Percentiles rank a stretch among this genome's conserved stretches.
These are phyloP conservation scores for Ophiocordyceps polyrhachis-furcata DNA, from an alignment of 2,329 filamentous ascomycete species.

Conservation along the genomic window DNA sequence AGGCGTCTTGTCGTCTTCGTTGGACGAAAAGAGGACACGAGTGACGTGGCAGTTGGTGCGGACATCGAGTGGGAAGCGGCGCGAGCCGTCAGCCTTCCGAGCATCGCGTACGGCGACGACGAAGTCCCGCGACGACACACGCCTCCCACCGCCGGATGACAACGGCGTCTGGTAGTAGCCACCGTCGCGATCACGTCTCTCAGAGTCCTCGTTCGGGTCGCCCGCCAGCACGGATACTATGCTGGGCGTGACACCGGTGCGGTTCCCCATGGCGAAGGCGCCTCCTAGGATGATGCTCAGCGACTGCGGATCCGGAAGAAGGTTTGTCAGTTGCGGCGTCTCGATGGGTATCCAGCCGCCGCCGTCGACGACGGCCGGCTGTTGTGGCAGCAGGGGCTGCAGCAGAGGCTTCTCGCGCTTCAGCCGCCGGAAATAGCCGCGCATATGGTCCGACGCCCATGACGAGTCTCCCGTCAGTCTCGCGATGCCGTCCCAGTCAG, in stretches of 20 bases:
- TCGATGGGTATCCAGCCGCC: slow-evolving; percentile 36
- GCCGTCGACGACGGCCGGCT: slow-evolving; percentile 9
- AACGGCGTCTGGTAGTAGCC: slow-evolving; percentile 27
- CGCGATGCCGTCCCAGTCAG: slow-evolving; percentile 40
- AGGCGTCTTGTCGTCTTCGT: slow-evolving; percentile 9
- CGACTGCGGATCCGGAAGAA: slow-evolving; percentile 32
- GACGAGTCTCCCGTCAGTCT: slow-evolving; percentile 38
- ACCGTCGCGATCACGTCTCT: slow-evolving; percentile 23
- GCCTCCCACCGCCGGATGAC: slow-evolving; percentile 20
- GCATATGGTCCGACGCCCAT: slow-evolving; percentile 41
- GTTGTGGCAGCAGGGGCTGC: not conserved
- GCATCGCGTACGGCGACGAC: slow-evolving; percentile 15
- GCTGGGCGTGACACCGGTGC: slow-evolving; percentile 9
- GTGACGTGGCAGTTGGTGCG: slow-evolving; percentile 14
- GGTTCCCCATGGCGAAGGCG: slow-evolving; percentile 11
- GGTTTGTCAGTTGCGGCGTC: slow-evolving; percentile 29
- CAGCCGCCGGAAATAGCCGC: slow-evolving; percentile 35
- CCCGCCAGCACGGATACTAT: slow-evolving; percentile 20
- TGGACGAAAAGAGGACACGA: slow-evolving; percentile 15
- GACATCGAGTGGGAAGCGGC: slow-evolving; percentile 6
- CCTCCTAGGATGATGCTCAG: slow-evolving; percentile 13
- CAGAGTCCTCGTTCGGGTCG: slow-evolving; percentile 30
- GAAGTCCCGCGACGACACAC: slow-evolving; percentile 30
- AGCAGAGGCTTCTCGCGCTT: slow-evolving; percentile 32
- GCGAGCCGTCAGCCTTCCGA: slow-evolving; percentile 4